These are phyloP conservation scores for Physcomitrium patens DNA, from an alignment of 225 moss, liverwort and hornwort genomes.

Conservation along the genomic window DNA sequence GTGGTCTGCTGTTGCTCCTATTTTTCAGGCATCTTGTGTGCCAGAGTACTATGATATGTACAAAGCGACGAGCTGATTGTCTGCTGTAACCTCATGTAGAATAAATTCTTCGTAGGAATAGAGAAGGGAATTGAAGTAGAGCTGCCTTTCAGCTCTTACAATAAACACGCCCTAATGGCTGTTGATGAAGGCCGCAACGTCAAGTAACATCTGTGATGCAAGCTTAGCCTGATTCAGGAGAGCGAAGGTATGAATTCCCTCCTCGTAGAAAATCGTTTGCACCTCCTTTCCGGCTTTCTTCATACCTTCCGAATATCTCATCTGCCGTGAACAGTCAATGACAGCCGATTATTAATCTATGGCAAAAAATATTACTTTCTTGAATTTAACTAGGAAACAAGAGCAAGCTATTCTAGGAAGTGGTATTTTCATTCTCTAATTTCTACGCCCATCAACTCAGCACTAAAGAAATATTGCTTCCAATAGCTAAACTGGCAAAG, in stretches of 20 bases:
- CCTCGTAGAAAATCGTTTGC: constrained; percentile 39
- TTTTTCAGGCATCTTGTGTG: not conserved
- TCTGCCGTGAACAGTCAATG: constrained; percentile 24
- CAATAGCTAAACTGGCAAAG: no score
- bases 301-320: constrained; percentile 47
- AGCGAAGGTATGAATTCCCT: constrained; percentile 34
- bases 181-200: constrained; percentile 35
- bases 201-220: constrained; percentile 34
- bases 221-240: constrained; percentile 33
- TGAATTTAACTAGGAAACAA: not conserved
- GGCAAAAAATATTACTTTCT: not conserved
- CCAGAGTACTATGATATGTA: not conserved
- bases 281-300: constrained; percentile 49
- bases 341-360: not conserved
- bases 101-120: no score
- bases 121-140: no score
- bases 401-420: no score
- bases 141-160: no score
- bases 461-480: no score
- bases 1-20: not conserved
- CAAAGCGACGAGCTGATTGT: constrained; percentile 4
- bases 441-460: no score
- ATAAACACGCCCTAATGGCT: not conserved
- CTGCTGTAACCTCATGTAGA: not conserved
- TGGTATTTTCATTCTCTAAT: no score